Conservation (phyloP, 306 rosid genomes). For the Medicago truncatula region DNA sequence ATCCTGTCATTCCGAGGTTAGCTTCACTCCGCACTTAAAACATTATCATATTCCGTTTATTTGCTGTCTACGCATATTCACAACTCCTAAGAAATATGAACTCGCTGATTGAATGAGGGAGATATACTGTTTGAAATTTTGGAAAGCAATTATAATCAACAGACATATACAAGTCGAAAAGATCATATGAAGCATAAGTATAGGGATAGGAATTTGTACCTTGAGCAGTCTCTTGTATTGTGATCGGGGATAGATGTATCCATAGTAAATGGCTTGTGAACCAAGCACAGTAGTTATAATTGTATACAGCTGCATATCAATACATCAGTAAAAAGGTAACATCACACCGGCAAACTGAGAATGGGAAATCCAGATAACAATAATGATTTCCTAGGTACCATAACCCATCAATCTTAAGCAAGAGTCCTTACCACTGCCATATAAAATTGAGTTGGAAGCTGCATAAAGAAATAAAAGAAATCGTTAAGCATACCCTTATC, state of each 20-base stretch:
- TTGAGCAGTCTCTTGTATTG: constrained; percentile 47
- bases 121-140: background rate
- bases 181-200: constrained; percentile 19
- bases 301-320: constrained; percentile 70
- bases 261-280: constrained; percentile 67
- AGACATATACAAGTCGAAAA: constrained; percentile 19
- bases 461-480: constrained; percentile 53
- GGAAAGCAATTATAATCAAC: background rate
- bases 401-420: constrained; percentile 30
- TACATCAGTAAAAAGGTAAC: constrained; percentile 35
- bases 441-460: constrained; percentile 89
- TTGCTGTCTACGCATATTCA: too few species aligned
- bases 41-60: too few species aligned
- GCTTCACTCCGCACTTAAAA: background rate
- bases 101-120: background rate
- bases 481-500: constrained; percentile 30
- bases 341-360: constrained; percentile 30
- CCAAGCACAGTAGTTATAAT: constrained; percentile 59
- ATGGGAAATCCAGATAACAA: constrained; percentile 29
- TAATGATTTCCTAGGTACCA: constrained; percentile 18
- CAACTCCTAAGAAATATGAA: too few species aligned
- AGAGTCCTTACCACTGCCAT: constrained; percentile 74
- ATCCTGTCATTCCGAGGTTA: background rate
- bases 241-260: constrained; percentile 56
- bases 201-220: constrained; percentile 50